A percentile compares a stretch with the other conserved stretches of the same genome.
phyloP scores from a whole-genome alignment of 805 yeast species.

The Tetrapisispora phaffii region DNA sequence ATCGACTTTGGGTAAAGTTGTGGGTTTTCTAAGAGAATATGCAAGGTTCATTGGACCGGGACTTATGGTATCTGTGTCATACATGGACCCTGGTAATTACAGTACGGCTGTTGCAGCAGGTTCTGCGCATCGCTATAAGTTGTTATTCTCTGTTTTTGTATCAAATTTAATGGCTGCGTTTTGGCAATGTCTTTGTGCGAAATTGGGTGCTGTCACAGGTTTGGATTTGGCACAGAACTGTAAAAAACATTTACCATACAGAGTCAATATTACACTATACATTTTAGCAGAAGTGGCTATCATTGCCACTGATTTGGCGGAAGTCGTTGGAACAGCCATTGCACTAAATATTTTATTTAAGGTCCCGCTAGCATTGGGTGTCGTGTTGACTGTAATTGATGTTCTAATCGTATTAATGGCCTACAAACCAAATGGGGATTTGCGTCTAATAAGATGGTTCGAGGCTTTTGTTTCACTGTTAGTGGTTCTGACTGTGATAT shows the following conservation, averaged over 20 bases:
- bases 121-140: slow-evolving; percentile 71
- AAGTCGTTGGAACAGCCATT: slow-evolving; percentile 95
- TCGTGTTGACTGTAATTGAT: slow-evolving; percentile 73
- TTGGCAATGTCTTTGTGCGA: slow-evolving; percentile 75
- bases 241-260: slow-evolving; percentile 57
- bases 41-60: slow-evolving; percentile 84
- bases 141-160: slow-evolving; percentile 66
- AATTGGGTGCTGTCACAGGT: slow-evolving; percentile 90
- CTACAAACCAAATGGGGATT: slow-evolving; percentile 74
- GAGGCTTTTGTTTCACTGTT: slow-evolving; percentile 72
- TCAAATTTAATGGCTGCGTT: slow-evolving; percentile 83
- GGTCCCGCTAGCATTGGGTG: slow-evolving; percentile 76
- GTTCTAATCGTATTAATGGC: slow-evolving; percentile 80
- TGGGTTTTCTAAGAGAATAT: slow-evolving; percentile 37
- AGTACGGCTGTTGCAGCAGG: slow-evolving; percentile 92
- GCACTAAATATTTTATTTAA: slow-evolving; percentile 75
- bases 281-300: slow-evolving; percentile 81
- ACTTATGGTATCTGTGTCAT: slow-evolving; percentile 86
- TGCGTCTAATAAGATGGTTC: slow-evolving; percentile 65
- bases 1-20: slow-evolving; percentile 1
- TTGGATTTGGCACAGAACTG: slow-evolving; percentile 84
- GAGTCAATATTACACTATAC: slow-evolving; percentile 53
- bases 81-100: slow-evolving; percentile 97
- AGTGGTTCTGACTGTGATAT: slow-evolving; percentile 73
- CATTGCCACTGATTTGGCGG: slow-evolving; percentile 92